Evolutionary conservation across 2,329 filamentous ascomycete genomes (phyloP).

Genomic region (Dactylellina cionopaga): DNA sequence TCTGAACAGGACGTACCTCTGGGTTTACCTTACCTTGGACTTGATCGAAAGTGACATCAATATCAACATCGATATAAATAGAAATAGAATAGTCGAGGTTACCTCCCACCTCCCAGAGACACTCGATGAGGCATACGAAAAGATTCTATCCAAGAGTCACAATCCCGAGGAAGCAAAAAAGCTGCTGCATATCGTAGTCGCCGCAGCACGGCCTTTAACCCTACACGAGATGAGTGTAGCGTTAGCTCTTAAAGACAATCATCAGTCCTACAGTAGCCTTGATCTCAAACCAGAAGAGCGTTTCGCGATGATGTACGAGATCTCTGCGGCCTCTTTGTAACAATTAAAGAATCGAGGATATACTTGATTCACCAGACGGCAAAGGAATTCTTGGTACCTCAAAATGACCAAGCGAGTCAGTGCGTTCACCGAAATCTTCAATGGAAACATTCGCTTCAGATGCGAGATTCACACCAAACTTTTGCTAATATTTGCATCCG

Average conservation of each 20-base stretch:
- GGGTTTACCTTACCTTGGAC: constrained; percentile 60
- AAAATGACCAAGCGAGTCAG: too few species aligned
- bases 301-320: constrained; percentile 55
- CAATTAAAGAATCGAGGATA: constrained; percentile 58
- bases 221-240: constrained; percentile 59
- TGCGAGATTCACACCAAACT: background rate
- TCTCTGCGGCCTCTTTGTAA: constrained; percentile 61
- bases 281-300: constrained; percentile 50
- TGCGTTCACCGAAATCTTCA: too few species aligned
- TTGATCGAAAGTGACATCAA: constrained; percentile 56
- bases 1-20: constrained; percentile 60
- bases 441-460: constrained; percentile 7
- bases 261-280: constrained; percentile 26
- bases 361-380: constrained; percentile 62
- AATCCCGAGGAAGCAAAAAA: constrained; percentile 56
- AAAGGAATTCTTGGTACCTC: constrained; percentile 61
- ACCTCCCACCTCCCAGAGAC: constrained; percentile 56
- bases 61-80: constrained; percentile 53
- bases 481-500: constrained; percentile 2
- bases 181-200: too few species aligned
- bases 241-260: constrained; percentile 53
- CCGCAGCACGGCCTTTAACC: constrained; percentile 58
- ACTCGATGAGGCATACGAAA: constrained; percentile 60
- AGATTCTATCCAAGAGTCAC: constrained; percentile 58
- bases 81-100: constrained; percentile 42